Evolutionary conservation across 1,284 basidiomycete species (phyloP).

Genomic region (Irpex sp.): DNA sequence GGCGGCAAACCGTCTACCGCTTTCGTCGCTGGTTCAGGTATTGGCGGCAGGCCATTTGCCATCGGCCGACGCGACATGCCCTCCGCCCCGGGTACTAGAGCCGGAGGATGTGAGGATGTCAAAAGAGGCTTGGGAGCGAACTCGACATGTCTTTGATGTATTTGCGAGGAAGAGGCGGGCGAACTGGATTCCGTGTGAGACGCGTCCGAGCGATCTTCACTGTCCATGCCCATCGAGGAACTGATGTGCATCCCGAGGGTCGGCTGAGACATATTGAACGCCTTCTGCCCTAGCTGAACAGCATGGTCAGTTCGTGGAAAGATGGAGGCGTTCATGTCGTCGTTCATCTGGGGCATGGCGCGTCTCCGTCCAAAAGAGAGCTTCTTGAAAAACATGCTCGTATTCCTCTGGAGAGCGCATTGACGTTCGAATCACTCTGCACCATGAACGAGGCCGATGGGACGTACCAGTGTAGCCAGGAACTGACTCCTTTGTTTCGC

Average conservation of each 20-base stretch:
- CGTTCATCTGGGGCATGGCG: background rate
- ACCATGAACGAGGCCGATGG: background rate
- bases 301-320: slow-evolving; percentile 4
- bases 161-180: background rate
- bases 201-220: slow-evolving; percentile 9
- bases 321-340: background rate
- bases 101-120: background rate
- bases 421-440: background rate
- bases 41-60: background rate
- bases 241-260: slow-evolving; percentile 7
- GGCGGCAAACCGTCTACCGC: background rate
- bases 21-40: background rate
- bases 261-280: slow-evolving; percentile 13
- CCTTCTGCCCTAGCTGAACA: slow-evolving; percentile 7
- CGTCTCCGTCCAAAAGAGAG: slow-evolving; percentile 1
- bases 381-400: slow-evolving; percentile 12
- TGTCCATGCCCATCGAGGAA: slow-evolving; percentile 2
- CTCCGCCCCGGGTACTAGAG: background rate
- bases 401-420: slow-evolving; percentile 8
- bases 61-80: background rate
- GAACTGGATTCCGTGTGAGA: background rate
- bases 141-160: background rate
- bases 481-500: background rate
- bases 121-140: background rate
- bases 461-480: background rate